Percentiles rank a stretch among this genome's conserved stretches.
Conservation (phyloP, 768 basidiomycete species). For the Tulasnella calospora region DNA sequence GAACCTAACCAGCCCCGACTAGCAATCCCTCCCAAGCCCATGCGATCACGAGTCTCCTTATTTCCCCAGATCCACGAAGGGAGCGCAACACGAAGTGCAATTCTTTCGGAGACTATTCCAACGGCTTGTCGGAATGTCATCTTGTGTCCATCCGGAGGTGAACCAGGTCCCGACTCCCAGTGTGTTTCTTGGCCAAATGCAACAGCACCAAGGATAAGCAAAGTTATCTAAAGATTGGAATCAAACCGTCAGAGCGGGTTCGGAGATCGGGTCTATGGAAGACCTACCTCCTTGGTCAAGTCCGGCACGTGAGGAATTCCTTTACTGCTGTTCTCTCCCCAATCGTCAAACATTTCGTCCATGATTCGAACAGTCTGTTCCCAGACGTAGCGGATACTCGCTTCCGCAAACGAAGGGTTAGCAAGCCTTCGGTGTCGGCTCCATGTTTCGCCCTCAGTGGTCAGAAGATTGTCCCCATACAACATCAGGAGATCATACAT, state of each 20-base stretch:
- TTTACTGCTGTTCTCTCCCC: background rate
- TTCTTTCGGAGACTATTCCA: background rate
- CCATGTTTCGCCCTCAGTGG: conserved; percentile 18
- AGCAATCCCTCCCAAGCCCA: conserved; percentile 2
- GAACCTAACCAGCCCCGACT: conserved; percentile 15
- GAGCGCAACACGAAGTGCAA: background rate
- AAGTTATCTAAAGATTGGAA: background rate
- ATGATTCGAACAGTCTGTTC: conserved; percentile 1
- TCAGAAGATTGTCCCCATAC: conserved; percentile 17
- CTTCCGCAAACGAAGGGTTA: background rate
- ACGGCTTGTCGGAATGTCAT: conserved; percentile 20
- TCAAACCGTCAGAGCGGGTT: too few relatives aligned
- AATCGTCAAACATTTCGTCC: conserved; percentile 16
- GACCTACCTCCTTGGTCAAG: conserved; percentile 3
- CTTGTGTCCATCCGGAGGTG: background rate
- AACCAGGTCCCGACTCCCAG: background rate
- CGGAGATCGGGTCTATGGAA: background rate
- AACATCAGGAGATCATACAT: conserved; percentile 3
- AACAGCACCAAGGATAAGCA: conserved; percentile 1
- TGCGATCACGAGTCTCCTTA: background rate
- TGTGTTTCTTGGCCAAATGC: background rate
- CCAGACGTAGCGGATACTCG: conserved; percentile 12
- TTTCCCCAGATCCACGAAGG: conserved; percentile 15
- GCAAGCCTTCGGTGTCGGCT: conserved; percentile 9
- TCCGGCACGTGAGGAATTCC: background rate